Percentiles rank a stretch among this genome's conserved stretches.
These are phyloP conservation scores for Dendrobium officinale DNA, from an alignment of 106 monocot species.

Conservation along the genomic window DNA sequence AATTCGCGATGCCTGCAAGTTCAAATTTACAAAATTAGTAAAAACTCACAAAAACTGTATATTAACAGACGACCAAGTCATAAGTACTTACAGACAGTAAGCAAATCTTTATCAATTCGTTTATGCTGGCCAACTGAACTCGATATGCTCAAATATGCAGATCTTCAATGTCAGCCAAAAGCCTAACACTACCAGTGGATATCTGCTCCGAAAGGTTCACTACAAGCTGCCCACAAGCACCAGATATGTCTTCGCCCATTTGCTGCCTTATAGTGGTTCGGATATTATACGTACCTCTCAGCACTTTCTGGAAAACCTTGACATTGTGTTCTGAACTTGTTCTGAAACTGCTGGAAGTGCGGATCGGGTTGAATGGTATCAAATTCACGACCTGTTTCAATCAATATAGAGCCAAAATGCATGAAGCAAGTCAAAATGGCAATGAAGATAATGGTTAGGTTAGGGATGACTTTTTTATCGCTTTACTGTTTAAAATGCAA, in stretches of 20 bases:
- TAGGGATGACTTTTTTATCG: too few relatives aligned
- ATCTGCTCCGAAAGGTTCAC: slow-evolving; percentile 57
- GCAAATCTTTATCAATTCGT: neutral
- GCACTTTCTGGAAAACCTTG: slow-evolving; percentile 65
- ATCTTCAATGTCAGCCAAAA: slow-evolving; percentile 82
- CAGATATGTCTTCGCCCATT: slow-evolving; percentile 97
- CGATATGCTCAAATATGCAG: slow-evolving; percentile 24
- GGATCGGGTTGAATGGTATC: slow-evolving; percentile 94
- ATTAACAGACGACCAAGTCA: neutral
- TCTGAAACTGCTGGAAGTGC: slow-evolving; percentile 42
- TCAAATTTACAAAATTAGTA: neutral
- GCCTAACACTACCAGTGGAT: slow-evolving; percentile 38
- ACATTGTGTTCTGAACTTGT: slow-evolving; percentile 56
- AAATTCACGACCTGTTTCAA: slow-evolving; percentile 81
- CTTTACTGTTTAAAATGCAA: too few relatives aligned
- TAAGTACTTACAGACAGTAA: neutral
- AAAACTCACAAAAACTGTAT: neutral
- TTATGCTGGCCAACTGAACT: too few relatives aligned
- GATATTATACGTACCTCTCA: slow-evolving; percentile 67
- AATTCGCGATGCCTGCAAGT: too few relatives aligned
- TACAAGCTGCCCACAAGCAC: slow-evolving; percentile 96
- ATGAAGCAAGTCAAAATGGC: neutral
- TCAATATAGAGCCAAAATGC: neutral
- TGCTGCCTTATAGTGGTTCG: slow-evolving; percentile 77
- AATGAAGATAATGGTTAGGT: too few relatives aligned